Percentiles rank a stretch among this genome's conserved stretches.
These are phyloP conservation scores for Adansonia madagascariensis DNA, from an alignment of 441 rosid genomes.

Conservation along the genomic window DNA sequence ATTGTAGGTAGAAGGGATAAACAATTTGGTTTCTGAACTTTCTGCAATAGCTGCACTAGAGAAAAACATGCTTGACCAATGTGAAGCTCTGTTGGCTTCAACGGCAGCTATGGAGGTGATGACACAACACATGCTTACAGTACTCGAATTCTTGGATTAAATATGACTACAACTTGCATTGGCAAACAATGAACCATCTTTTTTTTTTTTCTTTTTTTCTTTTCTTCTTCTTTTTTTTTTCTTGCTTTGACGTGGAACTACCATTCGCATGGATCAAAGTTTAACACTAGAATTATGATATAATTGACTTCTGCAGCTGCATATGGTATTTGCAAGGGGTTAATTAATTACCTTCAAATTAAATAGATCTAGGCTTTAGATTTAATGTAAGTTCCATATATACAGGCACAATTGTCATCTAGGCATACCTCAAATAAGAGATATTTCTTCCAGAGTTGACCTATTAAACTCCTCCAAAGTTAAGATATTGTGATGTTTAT, in stretches of 20 bases:
- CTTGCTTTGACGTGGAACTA: too few relatives aligned
- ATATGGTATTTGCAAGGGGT: not conserved
- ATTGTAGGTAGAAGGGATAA: constrained; percentile 60
- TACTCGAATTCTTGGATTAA: not conserved
- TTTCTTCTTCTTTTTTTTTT: too few relatives aligned
- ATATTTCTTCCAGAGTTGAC: not conserved
- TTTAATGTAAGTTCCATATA: not conserved
- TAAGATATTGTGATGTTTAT: not conserved
- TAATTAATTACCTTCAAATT: not conserved
- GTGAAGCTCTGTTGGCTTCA: constrained; percentile 61
- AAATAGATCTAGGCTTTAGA: not conserved
- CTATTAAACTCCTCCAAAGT: not conserved
- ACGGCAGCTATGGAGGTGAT: constrained; percentile 66
- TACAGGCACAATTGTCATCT: not conserved
- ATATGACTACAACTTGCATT: not conserved
- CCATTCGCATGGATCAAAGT: too few relatives aligned
- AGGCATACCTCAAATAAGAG: not conserved
- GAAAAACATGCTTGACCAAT: constrained; percentile 54
- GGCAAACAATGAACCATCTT: too few relatives aligned
- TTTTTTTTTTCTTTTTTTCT: too few relatives aligned
- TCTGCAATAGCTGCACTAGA: constrained; percentile 52
- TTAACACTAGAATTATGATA: too few relatives aligned
- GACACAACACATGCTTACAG: not conserved
- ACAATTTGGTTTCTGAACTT: constrained; percentile 56
- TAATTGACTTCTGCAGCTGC: not conserved